These are phyloP conservation scores for Powellomyces hirtus DNA, from an alignment of 192 early-diverging fungal species.

Conservation along the genomic window DNA sequence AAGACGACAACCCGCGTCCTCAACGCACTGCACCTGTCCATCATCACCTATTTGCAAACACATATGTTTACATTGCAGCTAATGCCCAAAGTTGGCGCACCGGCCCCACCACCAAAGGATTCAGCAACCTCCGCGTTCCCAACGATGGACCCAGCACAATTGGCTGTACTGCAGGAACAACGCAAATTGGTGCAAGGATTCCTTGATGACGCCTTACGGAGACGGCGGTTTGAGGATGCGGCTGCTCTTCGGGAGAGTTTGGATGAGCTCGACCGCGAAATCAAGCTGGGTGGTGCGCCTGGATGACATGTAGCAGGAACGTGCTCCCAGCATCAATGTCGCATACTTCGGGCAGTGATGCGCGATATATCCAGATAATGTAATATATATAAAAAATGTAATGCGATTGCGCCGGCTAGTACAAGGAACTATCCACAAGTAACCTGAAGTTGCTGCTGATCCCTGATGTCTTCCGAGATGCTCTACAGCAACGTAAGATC, in stretches of 20 bases:
- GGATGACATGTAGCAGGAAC: no score
- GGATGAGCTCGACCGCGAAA: conserved; percentile 40
- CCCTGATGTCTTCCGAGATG: no score
- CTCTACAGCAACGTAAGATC: conserved; percentile 50
- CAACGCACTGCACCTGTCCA: conserved; percentile 32
- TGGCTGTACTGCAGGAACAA: conserved; percentile 39
- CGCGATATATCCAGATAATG: no score
- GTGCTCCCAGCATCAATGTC: no score
- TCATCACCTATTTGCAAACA: conserved; percentile 46
- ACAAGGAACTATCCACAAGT: no score
- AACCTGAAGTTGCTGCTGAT: no score
- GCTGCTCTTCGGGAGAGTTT: conserved; percentile 31
- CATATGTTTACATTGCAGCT: conserved; percentile 55
- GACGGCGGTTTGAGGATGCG: conserved; percentile 44
- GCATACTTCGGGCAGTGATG: no score
- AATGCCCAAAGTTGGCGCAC: conserved; percentile 43
- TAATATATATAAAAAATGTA: no score
- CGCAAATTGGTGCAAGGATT: conserved; percentile 24
- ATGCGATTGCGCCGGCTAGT: no score
- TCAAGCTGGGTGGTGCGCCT: no score
- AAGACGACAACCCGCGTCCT: conserved; percentile 31
- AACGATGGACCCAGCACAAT: conserved; percentile 7
- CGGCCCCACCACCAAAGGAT: background rate
- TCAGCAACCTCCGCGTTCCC: background rate
- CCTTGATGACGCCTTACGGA: conserved; percentile 34